A percentile compares a stretch with the other conserved stretches of the same genome.
phyloP scores from a whole-genome alignment of 169 alveolate species.

The Plasmodium coatneyi region DNA sequence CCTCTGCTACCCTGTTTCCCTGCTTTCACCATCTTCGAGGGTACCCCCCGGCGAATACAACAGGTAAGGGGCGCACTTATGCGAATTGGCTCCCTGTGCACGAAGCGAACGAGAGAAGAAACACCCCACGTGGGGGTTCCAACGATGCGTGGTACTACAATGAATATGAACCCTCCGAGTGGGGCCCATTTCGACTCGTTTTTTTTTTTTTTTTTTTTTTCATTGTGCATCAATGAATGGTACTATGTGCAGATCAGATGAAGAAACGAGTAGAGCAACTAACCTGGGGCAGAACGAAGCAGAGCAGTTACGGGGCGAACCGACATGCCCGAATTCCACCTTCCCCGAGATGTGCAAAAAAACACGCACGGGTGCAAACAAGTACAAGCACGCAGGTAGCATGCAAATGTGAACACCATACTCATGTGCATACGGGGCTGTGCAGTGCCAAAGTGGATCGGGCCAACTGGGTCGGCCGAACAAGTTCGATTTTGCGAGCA shows the following conservation, averaged over 20 bases:
- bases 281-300: not conserved
- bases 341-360: not conserved
- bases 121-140: not conserved
- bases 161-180: not conserved
- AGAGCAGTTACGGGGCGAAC: not conserved
- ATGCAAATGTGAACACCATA: not conserved
- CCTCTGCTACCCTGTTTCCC: not conserved
- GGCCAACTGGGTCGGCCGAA: not conserved
- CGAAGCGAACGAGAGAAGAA: too few relatives aligned
- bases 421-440: not conserved
- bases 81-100: too few relatives aligned
- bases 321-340: not conserved
- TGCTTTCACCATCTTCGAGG: not conserved
- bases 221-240: not conserved
- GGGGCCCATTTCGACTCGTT: not conserved
- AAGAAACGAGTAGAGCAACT: not conserved
- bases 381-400: not conserved
- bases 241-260: not conserved
- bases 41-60: too few relatives aligned
- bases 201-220: not conserved
- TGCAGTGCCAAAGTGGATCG: not conserved
- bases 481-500: not conserved
- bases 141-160: not conserved
- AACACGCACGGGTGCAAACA: too few relatives aligned
- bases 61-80: too few relatives aligned